Percentiles rank a stretch among this genome's conserved stretches.
These are phyloP conservation scores for Phaeosphaeriaceae sp. DNA, from an alignment of 2,329 filamentous ascomycete species.

Conservation along the genomic window DNA sequence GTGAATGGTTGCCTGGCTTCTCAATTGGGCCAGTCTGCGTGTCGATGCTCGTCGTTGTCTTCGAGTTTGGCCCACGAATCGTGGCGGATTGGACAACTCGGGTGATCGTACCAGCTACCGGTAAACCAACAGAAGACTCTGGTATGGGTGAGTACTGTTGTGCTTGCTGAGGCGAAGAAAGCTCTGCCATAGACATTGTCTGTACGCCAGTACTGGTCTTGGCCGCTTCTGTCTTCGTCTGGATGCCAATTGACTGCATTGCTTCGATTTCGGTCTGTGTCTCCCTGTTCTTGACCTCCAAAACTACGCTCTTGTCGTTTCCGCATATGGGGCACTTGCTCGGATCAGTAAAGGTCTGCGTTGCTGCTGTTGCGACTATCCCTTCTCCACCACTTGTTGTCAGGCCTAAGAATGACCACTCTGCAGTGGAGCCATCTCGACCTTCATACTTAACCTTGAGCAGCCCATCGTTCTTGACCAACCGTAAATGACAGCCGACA, in stretches of 20 bases:
- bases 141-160: too few species aligned
- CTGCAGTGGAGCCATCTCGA: background rate
- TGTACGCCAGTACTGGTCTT: background rate
- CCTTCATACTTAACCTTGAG: slow-evolving; percentile 9
- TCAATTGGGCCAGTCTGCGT: background rate
- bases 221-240: background rate
- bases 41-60: background rate
- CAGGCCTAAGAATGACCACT: slow-evolving; percentile 11
- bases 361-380: slow-evolving; percentile 1
- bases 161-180: background rate
- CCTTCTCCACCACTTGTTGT: background rate
- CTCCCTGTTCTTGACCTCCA: background rate
- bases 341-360: slow-evolving; percentile 1
- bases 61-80: background rate
- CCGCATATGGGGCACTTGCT: background rate
- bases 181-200: background rate
- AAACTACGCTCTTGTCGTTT: background rate
- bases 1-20: background rate
- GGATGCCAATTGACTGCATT: background rate
- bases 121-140: background rate
- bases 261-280: background rate
- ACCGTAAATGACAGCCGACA: slow-evolving; percentile 1
- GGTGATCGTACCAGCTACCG: background rate
- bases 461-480: slow-evolving; percentile 9
- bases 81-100: too few species aligned